These are phyloP conservation scores for Inonotus hispidus DNA, from an alignment of 1,284 basidiomycete genomes.

Conservation along the genomic window DNA sequence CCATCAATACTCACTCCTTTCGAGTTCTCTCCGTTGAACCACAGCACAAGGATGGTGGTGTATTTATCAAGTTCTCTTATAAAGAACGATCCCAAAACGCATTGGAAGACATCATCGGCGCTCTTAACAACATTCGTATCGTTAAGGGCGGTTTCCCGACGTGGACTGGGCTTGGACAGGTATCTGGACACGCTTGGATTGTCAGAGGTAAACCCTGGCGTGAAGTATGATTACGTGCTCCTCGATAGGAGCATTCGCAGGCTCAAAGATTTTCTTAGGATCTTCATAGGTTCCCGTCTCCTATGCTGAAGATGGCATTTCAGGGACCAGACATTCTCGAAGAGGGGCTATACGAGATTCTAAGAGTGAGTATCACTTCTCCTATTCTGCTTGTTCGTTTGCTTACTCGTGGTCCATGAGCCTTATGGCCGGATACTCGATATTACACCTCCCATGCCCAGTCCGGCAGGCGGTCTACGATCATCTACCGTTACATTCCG, in stretches of 20 bases:
- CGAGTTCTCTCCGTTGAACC: slow-evolving; percentile 53
- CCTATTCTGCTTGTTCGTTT: slow-evolving; percentile 1
- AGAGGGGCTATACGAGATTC: slow-evolving; percentile 65
- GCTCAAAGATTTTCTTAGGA: slow-evolving; percentile 46
- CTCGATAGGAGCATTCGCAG: not conserved
- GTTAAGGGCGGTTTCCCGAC: slow-evolving; percentile 56
- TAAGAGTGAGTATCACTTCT: slow-evolving; percentile 50
- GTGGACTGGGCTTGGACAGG: slow-evolving; percentile 46
- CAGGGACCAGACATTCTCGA: slow-evolving; percentile 83
- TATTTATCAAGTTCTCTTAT: slow-evolving; percentile 80
- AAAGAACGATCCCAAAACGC: slow-evolving; percentile 36
- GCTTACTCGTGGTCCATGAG: slow-evolving; percentile 33
- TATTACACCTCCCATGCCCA: slow-evolving; percentile 57
- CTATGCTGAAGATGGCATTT: slow-evolving; percentile 71
- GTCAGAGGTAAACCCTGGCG: slow-evolving; percentile 82
- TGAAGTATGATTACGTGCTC: slow-evolving; percentile 48
- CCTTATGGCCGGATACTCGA: slow-evolving; percentile 81
- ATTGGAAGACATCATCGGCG: slow-evolving; percentile 43
- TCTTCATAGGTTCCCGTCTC: slow-evolving; percentile 75
- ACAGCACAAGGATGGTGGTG: slow-evolving; percentile 77
- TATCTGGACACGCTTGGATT: slow-evolving; percentile 62
- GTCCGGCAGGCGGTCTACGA: slow-evolving; percentile 64
- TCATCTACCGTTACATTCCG: slow-evolving; percentile 61
- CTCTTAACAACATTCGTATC: slow-evolving; percentile 37
- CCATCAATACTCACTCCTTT: slow-evolving; percentile 50